Conservation (phyloP, 257 asterid genomes). For the Jacaranda mimosifolia region DNA sequence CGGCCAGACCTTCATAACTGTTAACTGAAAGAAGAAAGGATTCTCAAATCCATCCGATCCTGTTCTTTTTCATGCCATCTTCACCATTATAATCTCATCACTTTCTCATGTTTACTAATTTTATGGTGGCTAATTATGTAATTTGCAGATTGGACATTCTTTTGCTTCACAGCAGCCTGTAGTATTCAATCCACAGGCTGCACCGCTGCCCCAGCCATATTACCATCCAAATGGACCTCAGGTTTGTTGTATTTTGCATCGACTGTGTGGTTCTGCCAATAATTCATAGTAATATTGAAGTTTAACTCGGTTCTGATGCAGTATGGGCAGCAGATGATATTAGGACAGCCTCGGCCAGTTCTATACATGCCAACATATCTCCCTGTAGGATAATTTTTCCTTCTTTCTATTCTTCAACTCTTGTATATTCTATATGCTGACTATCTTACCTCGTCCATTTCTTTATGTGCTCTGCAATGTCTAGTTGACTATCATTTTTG, state of each 20-base stretch:
- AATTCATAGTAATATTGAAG: neutral
- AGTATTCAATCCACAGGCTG: conserved; percentile 62
- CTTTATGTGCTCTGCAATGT: too few relatives aligned
- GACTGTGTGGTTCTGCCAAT: neutral
- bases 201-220: conserved; percentile 57
- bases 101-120: neutral
- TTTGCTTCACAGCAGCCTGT: conserved; percentile 61
- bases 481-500: neutral
- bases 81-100: neutral
- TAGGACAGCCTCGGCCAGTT: conserved; percentile 72
- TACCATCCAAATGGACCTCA: conserved; percentile 73
- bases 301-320: conserved; percentile 30
- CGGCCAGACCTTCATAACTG: too few relatives aligned
- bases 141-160: conserved; percentile 62
- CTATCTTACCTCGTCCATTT: neutral
- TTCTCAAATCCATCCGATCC: neutral
- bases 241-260: conserved; percentile 44
- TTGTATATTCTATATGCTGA: conserved; percentile 3
- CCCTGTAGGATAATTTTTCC: conserved; percentile 54
- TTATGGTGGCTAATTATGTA: conserved; percentile 18
- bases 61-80: neutral
- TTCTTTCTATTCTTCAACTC: neutral
- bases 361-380: conserved; percentile 65
- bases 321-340: conserved; percentile 74
- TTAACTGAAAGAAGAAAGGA: neutral